Evolutionary conservation across 805 yeast genomes (phyloP), one percentile per base, ranked within the genome.

Genomic region (Lipomyces lipofer): DNA sequence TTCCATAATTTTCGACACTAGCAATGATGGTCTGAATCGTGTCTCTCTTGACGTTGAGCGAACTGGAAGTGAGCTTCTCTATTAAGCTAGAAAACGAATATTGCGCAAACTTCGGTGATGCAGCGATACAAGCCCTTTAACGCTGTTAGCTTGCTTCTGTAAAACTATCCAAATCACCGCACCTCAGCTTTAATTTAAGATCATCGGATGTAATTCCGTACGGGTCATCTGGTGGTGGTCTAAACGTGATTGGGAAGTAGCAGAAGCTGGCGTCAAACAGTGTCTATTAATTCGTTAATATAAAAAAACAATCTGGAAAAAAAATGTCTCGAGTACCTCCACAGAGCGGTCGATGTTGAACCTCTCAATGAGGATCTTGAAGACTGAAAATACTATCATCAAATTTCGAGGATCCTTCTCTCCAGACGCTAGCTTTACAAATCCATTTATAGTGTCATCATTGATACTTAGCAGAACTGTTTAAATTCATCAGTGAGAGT

Each of bases 351-450:
- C 71, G 3, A 74, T 67, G 13, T 67, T 59, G 25, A 82, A 72
- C 2, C 63, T 63, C 19, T 66, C 54, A 17, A 82, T 74, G 12
- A 91, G 78, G 4, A 49, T 39, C 10, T 68, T 60, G 60, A 84
- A 81, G 42, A 89, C 65, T 3, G 73, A 67, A 63, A 92, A 88
- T 1, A 95, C 86, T 1, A 79, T 57, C 63, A 94, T 67, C 58
- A 94, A 74, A 69, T 95, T 94, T 56, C 86, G 78, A 2, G 99
- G 99, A 69, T 94, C 99, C 64, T 94, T 95, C 66, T 94, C 99
- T 35, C 95, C 95, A 13, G 81, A 75, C 2, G 95, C 87, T 27
- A 89, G 66, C 53, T 82, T 81, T 32, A 88, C 66, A 60, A 86
- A 91, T 0, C 85, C 69, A 35, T 77, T 68, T 30, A 88, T 75